These are phyloP conservation scores for Chlamydomonas schloesseri DNA, from an alignment of 139 green algal genomes.

Conservation along the genomic window DNA sequence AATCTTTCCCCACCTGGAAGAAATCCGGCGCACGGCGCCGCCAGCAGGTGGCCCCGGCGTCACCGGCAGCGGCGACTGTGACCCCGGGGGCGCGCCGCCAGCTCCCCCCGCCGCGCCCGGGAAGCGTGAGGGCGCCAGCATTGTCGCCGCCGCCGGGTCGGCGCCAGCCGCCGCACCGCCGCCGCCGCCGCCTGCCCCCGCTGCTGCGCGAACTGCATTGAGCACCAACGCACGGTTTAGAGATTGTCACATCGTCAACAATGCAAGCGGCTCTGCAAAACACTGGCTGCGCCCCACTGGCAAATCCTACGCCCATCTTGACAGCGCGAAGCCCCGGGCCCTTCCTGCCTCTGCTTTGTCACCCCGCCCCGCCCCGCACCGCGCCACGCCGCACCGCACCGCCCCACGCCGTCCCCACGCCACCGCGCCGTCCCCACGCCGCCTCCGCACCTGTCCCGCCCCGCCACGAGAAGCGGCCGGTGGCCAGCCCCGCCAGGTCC, in stretches of 20 bases:
- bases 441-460: constrained; percentile 65
- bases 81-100: not conserved
- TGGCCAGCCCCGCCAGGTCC: constrained; percentile 51
- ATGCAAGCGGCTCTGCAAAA: no score
- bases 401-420: no score
- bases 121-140: not conserved
- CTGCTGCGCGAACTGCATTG: not conserved
- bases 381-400: no score
- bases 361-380: no score
- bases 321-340: no score
- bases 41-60: not conserved
- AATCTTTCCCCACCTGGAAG: constrained; percentile 13
- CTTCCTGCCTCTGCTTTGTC: no score
- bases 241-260: no score
- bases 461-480: constrained; percentile 64
- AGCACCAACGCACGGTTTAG: no score
- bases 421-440: not conserved
- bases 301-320: no score
- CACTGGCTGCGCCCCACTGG: no score
- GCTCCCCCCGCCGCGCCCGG: no score
- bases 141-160: not conserved
- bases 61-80: not conserved
- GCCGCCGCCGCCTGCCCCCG: not conserved
- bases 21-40: not conserved
- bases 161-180: not conserved